These are phyloP conservation scores for Penicillium verhagenii DNA, from an alignment of 495 filamentous ascomycete genomes.

Conservation along the genomic window DNA sequence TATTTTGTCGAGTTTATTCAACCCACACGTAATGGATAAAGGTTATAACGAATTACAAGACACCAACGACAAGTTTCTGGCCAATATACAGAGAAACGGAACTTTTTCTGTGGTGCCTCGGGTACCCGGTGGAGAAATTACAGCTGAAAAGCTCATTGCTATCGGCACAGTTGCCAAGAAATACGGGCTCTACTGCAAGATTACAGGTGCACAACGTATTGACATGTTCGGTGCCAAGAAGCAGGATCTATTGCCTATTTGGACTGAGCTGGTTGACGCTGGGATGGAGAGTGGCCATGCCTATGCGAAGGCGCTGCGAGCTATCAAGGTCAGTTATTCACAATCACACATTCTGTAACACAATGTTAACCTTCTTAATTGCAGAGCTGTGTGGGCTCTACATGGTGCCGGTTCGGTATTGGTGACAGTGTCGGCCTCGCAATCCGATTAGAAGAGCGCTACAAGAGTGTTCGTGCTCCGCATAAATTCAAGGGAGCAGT, in stretches of 20 bases:
- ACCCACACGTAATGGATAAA: constrained; percentile 79
- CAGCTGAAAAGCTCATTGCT: constrained; percentile 82
- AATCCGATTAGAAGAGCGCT: constrained; percentile 85
- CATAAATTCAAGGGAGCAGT: constrained; percentile 96
- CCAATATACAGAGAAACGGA: constrained; percentile 92
- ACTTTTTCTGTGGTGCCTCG: constrained; percentile 90
- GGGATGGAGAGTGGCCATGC: constrained; percentile 97
- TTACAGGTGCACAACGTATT: constrained; percentile 92
- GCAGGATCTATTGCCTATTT: constrained; percentile 87
- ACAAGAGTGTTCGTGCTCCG: constrained; percentile 86
- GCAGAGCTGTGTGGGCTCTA: constrained; percentile 84
- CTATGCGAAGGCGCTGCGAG: constrained; percentile 88
- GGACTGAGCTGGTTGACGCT: constrained; percentile 78
- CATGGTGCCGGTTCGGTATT: constrained; percentile 92
- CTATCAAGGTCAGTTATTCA: constrained; percentile 62
- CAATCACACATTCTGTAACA: neutral
- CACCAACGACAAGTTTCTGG: constrained; percentile 91
- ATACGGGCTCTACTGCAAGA: constrained; percentile 89
- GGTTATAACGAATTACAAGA: constrained; percentile 81
- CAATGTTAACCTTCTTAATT: neutral
- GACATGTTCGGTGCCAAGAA: constrained; percentile 96
- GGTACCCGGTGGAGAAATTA: constrained; percentile 86
- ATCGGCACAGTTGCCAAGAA: constrained; percentile 89
- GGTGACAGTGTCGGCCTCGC: constrained; percentile 98
- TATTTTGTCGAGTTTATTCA: constrained; percentile 83